A percentile compares a stretch with the other conserved stretches of the same genome.
phyloP scores from a whole-genome alignment of 352 stramenopile genomes.

The Phytophthora megakarya region DNA sequence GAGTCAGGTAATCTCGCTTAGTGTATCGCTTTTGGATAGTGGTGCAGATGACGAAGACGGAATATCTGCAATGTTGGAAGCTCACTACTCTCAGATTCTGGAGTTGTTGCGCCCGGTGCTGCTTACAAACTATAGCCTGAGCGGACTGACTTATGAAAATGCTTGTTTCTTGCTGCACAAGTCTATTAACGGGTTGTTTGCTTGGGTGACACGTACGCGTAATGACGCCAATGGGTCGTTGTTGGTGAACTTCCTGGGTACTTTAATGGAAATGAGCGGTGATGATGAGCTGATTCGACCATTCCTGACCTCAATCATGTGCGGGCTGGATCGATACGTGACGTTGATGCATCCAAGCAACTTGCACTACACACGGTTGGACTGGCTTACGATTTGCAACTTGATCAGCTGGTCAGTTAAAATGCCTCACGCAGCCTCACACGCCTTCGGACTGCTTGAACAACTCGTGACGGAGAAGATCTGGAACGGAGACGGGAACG shows the following conservation, averaged over 20 bases:
- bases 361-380: conserved; percentile 45
- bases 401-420: conserved; percentile 64
- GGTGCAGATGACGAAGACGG: conserved; percentile 48
- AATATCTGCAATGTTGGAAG: conserved; percentile 49
- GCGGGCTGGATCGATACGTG: conserved; percentile 49
- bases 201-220: conserved; percentile 46
- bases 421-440: conserved; percentile 46
- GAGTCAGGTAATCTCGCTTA: conserved; percentile 43
- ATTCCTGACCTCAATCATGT: conserved; percentile 69
- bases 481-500: conserved; percentile 55
- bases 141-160: conserved; percentile 66
- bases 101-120: conserved; percentile 53
- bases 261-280: conserved; percentile 62
- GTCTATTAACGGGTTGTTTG: conserved; percentile 60
- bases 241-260: conserved; percentile 48
- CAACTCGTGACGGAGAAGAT: conserved; percentile 59
- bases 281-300: conserved; percentile 66
- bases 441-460: conserved; percentile 69
- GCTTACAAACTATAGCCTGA: conserved; percentile 35
- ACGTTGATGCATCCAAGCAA: conserved; percentile 33
- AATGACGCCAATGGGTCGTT: conserved; percentile 41
- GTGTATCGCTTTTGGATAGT: conserved; percentile 39
- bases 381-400: conserved; percentile 69
- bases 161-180: conserved; percentile 68
- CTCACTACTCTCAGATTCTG: conserved; percentile 56